Percentiles rank a stretch among this genome's conserved stretches.
phyloP scores from a whole-genome alignment of 192 early-diverging fungal genomes.

The Coemansia nantahalensis region DNA sequence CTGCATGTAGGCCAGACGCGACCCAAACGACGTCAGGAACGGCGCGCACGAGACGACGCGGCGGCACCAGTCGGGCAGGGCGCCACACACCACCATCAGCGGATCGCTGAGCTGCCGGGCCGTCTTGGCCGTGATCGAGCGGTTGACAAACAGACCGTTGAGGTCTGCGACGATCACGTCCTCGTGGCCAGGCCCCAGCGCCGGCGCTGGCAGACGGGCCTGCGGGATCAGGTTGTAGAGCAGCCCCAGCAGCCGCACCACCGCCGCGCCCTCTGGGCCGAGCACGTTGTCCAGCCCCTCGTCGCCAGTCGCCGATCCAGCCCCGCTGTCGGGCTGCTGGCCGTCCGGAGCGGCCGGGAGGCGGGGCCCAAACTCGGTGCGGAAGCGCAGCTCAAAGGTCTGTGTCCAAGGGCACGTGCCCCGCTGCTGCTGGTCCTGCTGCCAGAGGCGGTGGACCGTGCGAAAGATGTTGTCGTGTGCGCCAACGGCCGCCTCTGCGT shows the following conservation, averaged over 20 bases:
- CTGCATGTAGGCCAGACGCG: constrained; percentile 73
- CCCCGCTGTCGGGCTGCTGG: neutral
- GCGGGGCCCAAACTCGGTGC: constrained; percentile 13
- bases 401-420: constrained; percentile 18
- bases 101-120: constrained; percentile 85
- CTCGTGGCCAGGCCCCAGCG: neutral
- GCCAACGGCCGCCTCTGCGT: constrained; percentile 6
- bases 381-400: constrained; percentile 24
- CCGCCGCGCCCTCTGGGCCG: constrained; percentile 10
- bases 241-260: constrained; percentile 9
- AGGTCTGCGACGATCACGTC: neutral
- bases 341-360: neutral
- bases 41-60: constrained; percentile 61
- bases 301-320: neutral
- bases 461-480: constrained; percentile 30
- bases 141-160: constrained; percentile 63
- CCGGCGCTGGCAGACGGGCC: neutral
- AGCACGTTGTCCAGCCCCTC: neutral
- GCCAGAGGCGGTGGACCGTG: constrained; percentile 8
- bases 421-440: constrained; percentile 15
- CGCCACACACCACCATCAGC: constrained; percentile 78
- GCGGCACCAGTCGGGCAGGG: constrained; percentile 75
- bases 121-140: constrained; percentile 80
- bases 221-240: constrained; percentile 8
- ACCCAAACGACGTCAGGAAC: constrained; percentile 84